Percentiles rank a stretch among this genome's conserved stretches.
These are phyloP conservation scores for Colletotrichum tropicicola DNA, from an alignment of 2,329 filamentous ascomycete species.

Conservation along the genomic window DNA sequence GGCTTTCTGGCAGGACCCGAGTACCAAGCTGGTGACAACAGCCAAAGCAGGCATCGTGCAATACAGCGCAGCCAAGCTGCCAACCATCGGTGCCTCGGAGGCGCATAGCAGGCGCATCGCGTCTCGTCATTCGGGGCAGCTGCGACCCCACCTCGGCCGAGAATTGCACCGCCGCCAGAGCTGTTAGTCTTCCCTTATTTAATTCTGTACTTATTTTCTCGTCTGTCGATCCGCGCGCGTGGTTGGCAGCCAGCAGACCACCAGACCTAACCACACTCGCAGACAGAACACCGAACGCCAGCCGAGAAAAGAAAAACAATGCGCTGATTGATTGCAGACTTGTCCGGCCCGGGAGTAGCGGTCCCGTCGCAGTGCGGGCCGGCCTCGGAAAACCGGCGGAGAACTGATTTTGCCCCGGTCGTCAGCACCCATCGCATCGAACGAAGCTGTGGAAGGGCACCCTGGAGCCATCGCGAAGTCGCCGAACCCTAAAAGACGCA, in stretches of 20 bases:
- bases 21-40: too few species aligned
- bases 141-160: conserved; percentile 16
- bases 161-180: not conserved
- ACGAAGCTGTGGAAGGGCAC: too few species aligned
- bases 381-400: conserved; percentile 22
- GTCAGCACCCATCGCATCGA: too few species aligned
- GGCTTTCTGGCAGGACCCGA: too few species aligned
- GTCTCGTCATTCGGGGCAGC: not conserved
- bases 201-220: not conserved
- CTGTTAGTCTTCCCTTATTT: not conserved
- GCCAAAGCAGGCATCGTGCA: too few species aligned
- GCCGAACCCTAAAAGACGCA: too few species aligned
- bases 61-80: too few species aligned
- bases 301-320: not conserved
- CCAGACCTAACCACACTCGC: not conserved
- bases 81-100: not conserved
- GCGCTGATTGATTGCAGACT: not conserved
- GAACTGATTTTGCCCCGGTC: not conserved
- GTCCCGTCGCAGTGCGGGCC: conserved; percentile 8
- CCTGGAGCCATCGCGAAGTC: too few species aligned
- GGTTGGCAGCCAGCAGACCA: not conserved
- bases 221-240: not conserved
- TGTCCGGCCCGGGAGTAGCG: not conserved
- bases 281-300: not conserved
- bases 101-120: not conserved